phyloP scores from a whole-genome alignment of 2,329 filamentous ascomycete species.

The Orbilia quercus region DNA sequence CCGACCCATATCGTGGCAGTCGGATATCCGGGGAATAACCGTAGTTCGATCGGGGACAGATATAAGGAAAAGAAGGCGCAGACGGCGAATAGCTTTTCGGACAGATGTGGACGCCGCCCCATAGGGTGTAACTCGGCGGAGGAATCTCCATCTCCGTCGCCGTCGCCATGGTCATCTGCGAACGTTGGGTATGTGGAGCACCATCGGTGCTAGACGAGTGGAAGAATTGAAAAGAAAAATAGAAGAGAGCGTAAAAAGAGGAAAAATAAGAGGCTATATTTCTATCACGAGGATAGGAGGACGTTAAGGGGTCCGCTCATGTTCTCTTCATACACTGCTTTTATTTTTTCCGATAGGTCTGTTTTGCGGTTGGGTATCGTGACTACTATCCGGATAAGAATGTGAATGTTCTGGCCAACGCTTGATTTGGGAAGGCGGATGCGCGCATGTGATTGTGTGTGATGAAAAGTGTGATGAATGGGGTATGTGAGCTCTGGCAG shows the following conservation, averaged over 20 bases:
- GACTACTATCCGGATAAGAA: slow-evolving; percentile 35
- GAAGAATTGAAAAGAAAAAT: slow-evolving; percentile 11
- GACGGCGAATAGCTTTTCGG: slow-evolving; percentile 23
- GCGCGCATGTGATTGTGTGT: slow-evolving; percentile 47
- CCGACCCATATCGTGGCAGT: slow-evolving; percentile 34
- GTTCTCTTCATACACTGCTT: slow-evolving; percentile 2
- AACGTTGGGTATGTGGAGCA: background rate
- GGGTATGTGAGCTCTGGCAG: slow-evolving; percentile 14
- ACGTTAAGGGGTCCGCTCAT: background rate
- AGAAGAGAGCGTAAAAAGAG: background rate
- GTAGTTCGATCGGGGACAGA: slow-evolving; percentile 32
- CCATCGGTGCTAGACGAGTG: no score
- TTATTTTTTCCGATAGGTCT: slow-evolving; percentile 5
- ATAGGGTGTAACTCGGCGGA: slow-evolving; percentile 18
- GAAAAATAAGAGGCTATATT: slow-evolving; percentile 3
- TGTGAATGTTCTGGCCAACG: slow-evolving; percentile 29
- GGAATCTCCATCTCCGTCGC: slow-evolving; percentile 16
- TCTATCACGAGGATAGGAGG: background rate
- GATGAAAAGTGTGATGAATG: slow-evolving; percentile 30
- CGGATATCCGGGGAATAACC: slow-evolving; percentile 40
- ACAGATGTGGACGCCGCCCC: slow-evolving; percentile 31
- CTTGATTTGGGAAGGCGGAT: slow-evolving; percentile 48
- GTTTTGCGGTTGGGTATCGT: slow-evolving; percentile 22
- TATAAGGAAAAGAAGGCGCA: slow-evolving; percentile 32
- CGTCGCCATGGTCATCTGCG: background rate